phyloP scores from a whole-genome alignment of 305 asterid species.

The Fraxinus nigra region DNA sequence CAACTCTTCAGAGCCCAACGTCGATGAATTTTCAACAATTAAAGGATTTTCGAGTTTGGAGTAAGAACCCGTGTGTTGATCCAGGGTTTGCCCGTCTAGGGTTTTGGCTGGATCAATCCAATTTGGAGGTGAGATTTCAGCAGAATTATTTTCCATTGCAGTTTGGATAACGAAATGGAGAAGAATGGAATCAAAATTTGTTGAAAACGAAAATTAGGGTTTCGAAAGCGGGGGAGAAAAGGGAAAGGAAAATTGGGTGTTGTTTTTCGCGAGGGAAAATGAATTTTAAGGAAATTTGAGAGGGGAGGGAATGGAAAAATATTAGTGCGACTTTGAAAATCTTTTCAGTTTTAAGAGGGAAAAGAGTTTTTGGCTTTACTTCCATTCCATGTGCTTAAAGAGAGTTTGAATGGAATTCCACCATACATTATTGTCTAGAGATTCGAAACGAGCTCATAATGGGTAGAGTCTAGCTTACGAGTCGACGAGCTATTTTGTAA shows the following conservation, averaged over 20 bases:
- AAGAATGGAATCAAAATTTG: neutral
- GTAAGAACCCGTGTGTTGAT: conserved; percentile 19
- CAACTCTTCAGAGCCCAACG: conserved; percentile 6
- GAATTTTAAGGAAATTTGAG: conserved; percentile 12
- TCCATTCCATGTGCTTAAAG: neutral
- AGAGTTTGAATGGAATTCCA: neutral
- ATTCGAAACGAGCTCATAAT: too few relatives aligned
- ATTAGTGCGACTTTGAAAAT: neutral
- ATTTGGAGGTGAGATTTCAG: conserved; percentile 13
- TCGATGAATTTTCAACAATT: conserved; percentile 21
- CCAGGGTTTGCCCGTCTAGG: conserved; percentile 26
- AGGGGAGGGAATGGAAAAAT: conserved; percentile 31
- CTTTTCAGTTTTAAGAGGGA: neutral
- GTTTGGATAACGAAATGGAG: neutral
- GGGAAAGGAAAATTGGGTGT: neutral
- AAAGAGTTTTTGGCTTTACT: neutral
- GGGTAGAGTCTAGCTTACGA: too few relatives aligned
- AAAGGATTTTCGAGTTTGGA: neutral
- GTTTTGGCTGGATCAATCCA: conserved; percentile 27
- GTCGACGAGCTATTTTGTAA: too few relatives aligned
- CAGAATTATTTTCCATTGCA: conserved; percentile 27
- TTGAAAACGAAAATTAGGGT: conserved; percentile 15
- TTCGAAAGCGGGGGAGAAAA: neutral
- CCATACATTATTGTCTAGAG: neutral
- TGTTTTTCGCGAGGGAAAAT: neutral